Evolutionary conservation across 2,329 filamentous ascomycete species (phyloP).

Genomic region (Ascochyta koolunga): DNA sequence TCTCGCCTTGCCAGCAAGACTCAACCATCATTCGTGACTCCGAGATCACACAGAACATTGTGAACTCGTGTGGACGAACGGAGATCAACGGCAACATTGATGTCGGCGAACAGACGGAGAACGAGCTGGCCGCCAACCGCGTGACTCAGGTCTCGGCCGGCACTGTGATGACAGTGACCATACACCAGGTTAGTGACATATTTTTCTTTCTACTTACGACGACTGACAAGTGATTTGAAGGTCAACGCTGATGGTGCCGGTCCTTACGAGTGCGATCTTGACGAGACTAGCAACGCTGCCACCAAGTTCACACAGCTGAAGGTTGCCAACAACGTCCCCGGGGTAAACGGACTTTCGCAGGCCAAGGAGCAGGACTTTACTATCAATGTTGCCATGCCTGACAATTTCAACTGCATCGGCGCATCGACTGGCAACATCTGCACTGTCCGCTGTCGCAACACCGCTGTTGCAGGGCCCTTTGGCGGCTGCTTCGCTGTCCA

Average conservation of each 20-base stretch:
- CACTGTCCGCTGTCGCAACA: slow-evolving; percentile 68
- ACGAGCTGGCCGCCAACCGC: slow-evolving; percentile 39
- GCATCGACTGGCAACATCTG: slow-evolving; percentile 64
- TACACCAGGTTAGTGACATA: slow-evolving; percentile 50
- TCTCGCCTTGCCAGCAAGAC: slow-evolving; percentile 48
- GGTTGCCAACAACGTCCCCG: slow-evolving; percentile 66
- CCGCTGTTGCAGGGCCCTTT: slow-evolving; percentile 66
- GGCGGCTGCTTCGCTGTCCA: slow-evolving; percentile 66
- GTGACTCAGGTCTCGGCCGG: slow-evolving; percentile 37
- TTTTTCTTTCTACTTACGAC: background rate
- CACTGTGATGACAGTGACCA: slow-evolving; percentile 41
- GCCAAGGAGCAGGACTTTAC: slow-evolving; percentile 63
- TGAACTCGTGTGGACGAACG: slow-evolving; percentile 46
- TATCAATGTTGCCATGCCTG: slow-evolving; percentile 63
- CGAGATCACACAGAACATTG: slow-evolving; percentile 47
- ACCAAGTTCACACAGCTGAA: slow-evolving; percentile 56
- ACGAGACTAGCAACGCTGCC: slow-evolving; percentile 58
- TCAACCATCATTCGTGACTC: slow-evolving; percentile 45
- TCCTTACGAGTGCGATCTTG: slow-evolving; percentile 69
- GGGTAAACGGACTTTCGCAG: slow-evolving; percentile 63
- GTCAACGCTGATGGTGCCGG: slow-evolving; percentile 71
- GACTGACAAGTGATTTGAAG: slow-evolving; percentile 15
- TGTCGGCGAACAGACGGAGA: slow-evolving; percentile 48
- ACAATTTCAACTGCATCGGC: slow-evolving; percentile 60
- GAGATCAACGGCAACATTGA: slow-evolving; percentile 48